phyloP scores from a whole-genome alignment of 768 basidiomycete genomes.

The Guyanaporus albipodus region DNA sequence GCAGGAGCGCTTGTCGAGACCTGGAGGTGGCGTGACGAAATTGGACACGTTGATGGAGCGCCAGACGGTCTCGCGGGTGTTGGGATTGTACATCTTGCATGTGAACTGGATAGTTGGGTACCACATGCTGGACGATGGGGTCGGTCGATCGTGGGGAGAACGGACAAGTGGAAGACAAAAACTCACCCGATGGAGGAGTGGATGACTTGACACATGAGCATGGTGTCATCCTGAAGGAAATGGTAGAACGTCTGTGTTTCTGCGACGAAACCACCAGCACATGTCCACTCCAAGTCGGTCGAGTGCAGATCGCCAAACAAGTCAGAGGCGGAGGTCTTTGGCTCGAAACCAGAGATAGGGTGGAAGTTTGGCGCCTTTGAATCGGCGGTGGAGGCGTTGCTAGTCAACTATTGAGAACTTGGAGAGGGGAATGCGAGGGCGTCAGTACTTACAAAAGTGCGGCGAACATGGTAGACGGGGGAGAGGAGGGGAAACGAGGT shows the following conservation, averaged over 20 bases:
- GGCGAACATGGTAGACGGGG: constrained; percentile 60
- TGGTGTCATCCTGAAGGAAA: constrained; percentile 72
- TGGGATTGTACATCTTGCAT: constrained; percentile 81
- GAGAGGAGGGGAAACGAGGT: constrained; percentile 3
- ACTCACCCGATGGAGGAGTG: constrained; percentile 87
- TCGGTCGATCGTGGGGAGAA: constrained; percentile 10
- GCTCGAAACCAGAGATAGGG: constrained; percentile 57
- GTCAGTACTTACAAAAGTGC: constrained; percentile 74
- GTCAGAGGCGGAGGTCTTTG: constrained; percentile 49
- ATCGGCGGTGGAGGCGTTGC: constrained; percentile 55
- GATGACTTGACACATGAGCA: constrained; percentile 80
- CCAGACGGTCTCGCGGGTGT: constrained; percentile 73
- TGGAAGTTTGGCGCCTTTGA: constrained; percentile 76
- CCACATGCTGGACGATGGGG: constrained; percentile 60
- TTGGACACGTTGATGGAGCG: constrained; percentile 82
- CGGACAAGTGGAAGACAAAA: constrained; percentile 4
- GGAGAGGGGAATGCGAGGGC: background rate
- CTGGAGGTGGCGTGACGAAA: constrained; percentile 70
- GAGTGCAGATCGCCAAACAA: constrained; percentile 72
- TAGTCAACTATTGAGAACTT: constrained; percentile 26
- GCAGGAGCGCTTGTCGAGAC: constrained; percentile 80
- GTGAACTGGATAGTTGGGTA: constrained; percentile 94
- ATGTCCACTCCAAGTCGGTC: constrained; percentile 79
- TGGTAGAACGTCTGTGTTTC: constrained; percentile 92
- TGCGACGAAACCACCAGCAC: constrained; percentile 77